These are phyloP conservation scores for Halteria grandinella DNA, from an alignment of 73 alveolate species.

Conservation along the genomic window DNA sequence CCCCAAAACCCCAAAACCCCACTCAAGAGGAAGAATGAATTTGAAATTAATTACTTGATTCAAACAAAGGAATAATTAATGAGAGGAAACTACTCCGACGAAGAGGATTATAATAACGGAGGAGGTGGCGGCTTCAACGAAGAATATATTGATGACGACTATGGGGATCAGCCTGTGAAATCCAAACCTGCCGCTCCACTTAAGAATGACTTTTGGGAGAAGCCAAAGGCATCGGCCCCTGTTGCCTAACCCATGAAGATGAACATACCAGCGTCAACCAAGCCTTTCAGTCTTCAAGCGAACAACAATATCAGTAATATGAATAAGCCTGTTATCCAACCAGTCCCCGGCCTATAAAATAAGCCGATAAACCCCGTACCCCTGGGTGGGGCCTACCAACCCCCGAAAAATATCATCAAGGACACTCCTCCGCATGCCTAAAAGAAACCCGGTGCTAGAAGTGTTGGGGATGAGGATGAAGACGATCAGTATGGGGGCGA, in stretches of 20 bases:
- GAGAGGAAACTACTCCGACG: conserved; percentile 37
- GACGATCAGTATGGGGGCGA: conserved; percentile 37
- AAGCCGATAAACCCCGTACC: neutral
- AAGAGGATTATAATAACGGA: conserved; percentile 5
- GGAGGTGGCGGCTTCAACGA: conserved; percentile 15
- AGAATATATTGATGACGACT: conserved; percentile 46
- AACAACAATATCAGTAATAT: neutral
- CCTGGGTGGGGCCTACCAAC: neutral
- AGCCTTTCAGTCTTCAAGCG: neutral
- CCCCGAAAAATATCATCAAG: neutral
- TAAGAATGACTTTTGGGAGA: conserved; percentile 47
- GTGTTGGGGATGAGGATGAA: conserved; percentile 8
- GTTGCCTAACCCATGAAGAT: neutral
- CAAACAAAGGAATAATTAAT: too few species aligned
- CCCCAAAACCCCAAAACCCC: too few species aligned
- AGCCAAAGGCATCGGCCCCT: neutral
- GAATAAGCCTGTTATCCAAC: neutral
- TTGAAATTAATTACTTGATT: too few species aligned
- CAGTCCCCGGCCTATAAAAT: neutral
- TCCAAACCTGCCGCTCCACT: neutral
- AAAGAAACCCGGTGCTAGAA: too few species aligned
- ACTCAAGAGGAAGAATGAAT: too few species aligned
- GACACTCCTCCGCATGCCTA: too few species aligned
- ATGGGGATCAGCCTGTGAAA: conserved; percentile 1
- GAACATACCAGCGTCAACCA: neutral